These are phyloP conservation scores for Didymella arachidicola DNA, from an alignment of 2,329 filamentous ascomycete genomes.

Conservation along the genomic window DNA sequence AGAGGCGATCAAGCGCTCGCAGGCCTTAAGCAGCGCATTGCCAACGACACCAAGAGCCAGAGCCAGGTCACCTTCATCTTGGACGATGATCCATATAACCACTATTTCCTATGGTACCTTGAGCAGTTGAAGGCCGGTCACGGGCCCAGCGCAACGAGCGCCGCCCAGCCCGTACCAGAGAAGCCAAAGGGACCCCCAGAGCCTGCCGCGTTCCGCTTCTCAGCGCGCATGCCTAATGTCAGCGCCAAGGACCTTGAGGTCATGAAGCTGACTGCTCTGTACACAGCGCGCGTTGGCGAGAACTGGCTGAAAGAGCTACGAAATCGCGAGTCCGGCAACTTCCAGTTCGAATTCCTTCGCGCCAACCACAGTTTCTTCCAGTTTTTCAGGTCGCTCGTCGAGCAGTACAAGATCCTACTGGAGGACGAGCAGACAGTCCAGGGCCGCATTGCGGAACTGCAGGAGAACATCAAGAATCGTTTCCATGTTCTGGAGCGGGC, in stretches of 20 bases:
- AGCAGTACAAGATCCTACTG: slow-evolving; percentile 88
- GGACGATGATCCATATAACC: slow-evolving; percentile 80
- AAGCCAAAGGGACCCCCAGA: slow-evolving; percentile 84
- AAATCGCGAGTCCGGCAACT: slow-evolving; percentile 88
- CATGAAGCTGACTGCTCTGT: slow-evolving; percentile 80
- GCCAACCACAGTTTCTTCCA: slow-evolving; percentile 96
- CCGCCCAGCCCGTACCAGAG: slow-evolving; percentile 53
- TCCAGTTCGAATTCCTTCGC: slow-evolving; percentile 94
- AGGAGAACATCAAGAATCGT: slow-evolving; percentile 78
- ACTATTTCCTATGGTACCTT: slow-evolving; percentile 91
- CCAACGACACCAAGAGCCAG: slow-evolving; percentile 83
- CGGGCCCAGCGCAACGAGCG: slow-evolving; percentile 61
- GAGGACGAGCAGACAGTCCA: slow-evolving; percentile 76
- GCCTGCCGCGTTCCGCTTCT: slow-evolving; percentile 89
- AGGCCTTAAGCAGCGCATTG: slow-evolving; percentile 84
- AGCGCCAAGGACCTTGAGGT: slow-evolving; percentile 88
- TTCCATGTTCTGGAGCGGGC: slow-evolving; percentile 81
- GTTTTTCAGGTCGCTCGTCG: slow-evolving; percentile 90
- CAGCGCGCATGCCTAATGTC: slow-evolving; percentile 95
- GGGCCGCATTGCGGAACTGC: slow-evolving; percentile 74
- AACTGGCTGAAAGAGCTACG: slow-evolving; percentile 89
- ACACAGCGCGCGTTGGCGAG: slow-evolving; percentile 90
- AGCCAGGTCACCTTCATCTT: slow-evolving; percentile 89
- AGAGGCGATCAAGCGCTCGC: slow-evolving; percentile 76
- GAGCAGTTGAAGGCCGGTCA: slow-evolving; percentile 84